A percentile compares a stretch with the other conserved stretches of the same genome.
Evolutionary conservation across 2,329 filamentous ascomycete genomes (phyloP).

Genomic region (Sporothrix humicola): DNA sequence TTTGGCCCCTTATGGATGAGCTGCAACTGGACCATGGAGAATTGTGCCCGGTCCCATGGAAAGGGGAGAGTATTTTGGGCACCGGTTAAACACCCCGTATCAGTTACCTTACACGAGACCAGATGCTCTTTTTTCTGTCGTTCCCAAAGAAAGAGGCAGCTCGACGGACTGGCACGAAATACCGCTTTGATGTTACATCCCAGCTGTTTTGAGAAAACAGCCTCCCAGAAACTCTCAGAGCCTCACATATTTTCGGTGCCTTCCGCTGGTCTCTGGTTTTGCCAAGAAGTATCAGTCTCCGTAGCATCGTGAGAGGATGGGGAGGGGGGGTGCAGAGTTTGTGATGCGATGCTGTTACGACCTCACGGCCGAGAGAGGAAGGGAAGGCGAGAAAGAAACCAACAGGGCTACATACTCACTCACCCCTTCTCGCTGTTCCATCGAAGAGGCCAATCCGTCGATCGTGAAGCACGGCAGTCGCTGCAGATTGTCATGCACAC

Average conservation of each 20-base stretch:
- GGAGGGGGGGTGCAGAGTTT: slow-evolving; percentile 17
- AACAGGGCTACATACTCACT: not conserved
- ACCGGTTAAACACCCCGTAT: slow-evolving; percentile 10
- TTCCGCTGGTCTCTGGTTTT: not conserved
- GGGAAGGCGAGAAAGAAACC: not conserved
- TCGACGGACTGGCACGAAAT: not conserved
- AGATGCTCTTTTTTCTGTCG: not conserved
- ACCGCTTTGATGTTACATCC: slow-evolving; percentile 17
- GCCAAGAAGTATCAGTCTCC: slow-evolving; percentile 31
- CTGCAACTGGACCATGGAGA: not conserved
- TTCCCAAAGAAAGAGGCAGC: not conserved
- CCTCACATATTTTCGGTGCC: not conserved
- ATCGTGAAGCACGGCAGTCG: slow-evolving; percentile 25
- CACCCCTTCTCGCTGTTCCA: not conserved
- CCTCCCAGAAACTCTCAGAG: not conserved
- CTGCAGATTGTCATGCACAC: slow-evolving; percentile 24
- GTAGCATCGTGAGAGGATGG: not conserved
- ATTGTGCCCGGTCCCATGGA: not conserved
- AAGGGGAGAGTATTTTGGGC: not conserved
- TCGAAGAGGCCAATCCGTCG: not conserved
- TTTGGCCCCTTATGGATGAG: not conserved
- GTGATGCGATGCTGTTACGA: slow-evolving; percentile 26
- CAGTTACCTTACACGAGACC: slow-evolving; percentile 13
- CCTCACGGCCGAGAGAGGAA: not conserved
- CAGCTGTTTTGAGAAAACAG: not conserved